Evolutionary conservation across 495 filamentous ascomycete species (phyloP), one percentile per base, ranked within the genome.

Genomic region (Neurospora sp.): DNA sequence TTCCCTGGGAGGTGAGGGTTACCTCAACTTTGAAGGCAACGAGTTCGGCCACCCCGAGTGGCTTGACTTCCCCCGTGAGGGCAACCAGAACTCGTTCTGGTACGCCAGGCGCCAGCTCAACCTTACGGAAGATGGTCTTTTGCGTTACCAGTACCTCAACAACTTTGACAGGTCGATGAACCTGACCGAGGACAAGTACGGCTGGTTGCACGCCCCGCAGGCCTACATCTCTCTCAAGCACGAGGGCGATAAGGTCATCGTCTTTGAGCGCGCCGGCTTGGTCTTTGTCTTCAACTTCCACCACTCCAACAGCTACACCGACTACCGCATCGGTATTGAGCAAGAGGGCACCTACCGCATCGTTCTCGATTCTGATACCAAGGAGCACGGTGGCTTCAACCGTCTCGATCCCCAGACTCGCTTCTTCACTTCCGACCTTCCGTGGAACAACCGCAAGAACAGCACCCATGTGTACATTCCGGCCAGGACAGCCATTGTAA

Each of bases 11-110:
- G 96, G 96, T 74, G 96, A 99, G 82, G 96, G 94, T 45, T 99
- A 96, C 78, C 93, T 98, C 70, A 98, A 98, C 84, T 99, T 99
- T 78, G 94, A 97, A 82, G 96, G 95, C 74, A 99, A 99, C 82
- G 96, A 99, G 81, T 99, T 99, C 81, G 96, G 96, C 1, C 96
- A 99, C 81, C 96, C 96, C 0, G 96, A 99, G 84, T 99, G 96
- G 96, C 93, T 99, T 71, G 96, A 99, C 81, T 99, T 99, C 83
- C 96, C 96, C 12, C 91, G 96, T 40, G 94, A 88, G 74, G 96
- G 96, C 68, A 99, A 99, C 86, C 83, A 91, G 78, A 98, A 98
- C 82, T 94, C 91, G 74, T 99, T 93, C 89, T 96, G 94, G 90
- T 99, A 98, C 81, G 96, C 96, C 3, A 90, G 96, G 3, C 92